A percentile compares a stretch with the other conserved stretches of the same genome.
These are phyloP conservation scores for Xylaria sp. DNA, from an alignment of 2,329 filamentous ascomycete species.

Conservation along the genomic window DNA sequence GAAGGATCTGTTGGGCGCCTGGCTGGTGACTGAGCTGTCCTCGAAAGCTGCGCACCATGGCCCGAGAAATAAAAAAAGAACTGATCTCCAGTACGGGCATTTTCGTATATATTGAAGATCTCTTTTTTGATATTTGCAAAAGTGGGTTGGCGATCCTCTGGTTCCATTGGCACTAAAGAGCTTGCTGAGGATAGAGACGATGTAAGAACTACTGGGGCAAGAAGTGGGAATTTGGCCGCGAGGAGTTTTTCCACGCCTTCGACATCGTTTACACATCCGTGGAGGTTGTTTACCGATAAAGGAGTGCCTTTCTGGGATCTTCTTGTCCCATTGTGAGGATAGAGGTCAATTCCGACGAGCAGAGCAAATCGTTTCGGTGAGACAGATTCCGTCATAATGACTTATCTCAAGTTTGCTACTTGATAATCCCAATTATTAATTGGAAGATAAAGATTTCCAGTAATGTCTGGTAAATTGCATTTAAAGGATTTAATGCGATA, in stretches of 20 bases:
- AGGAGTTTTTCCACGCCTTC: neutral
- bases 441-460: too few species aligned
- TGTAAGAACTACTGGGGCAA: neutral
- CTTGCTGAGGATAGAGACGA: neutral
- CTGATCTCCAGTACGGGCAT: neutral
- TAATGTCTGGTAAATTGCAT: too few species aligned
- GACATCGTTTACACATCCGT: neutral
- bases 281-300: neutral
- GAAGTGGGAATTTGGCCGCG: neutral
- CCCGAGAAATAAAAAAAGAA: neutral
- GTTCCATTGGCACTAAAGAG: neutral
- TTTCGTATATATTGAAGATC: neutral
- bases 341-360: neutral
- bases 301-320: neutral
- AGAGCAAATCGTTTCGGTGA: conserved; percentile 3
- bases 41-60: neutral
- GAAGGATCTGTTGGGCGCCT: neutral
- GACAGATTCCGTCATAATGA: too few species aligned
- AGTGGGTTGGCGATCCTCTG: neutral
- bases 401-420: too few species aligned
- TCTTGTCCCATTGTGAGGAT: neutral
- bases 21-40: neutral
- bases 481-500: too few species aligned
- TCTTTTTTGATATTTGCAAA: neutral
- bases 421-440: too few species aligned